Evolutionary conservation across 2,329 filamentous ascomycete species (phyloP), one percentile per base, ranked within the genome.

Genomic region (Parascedosporium putredinis): DNA sequence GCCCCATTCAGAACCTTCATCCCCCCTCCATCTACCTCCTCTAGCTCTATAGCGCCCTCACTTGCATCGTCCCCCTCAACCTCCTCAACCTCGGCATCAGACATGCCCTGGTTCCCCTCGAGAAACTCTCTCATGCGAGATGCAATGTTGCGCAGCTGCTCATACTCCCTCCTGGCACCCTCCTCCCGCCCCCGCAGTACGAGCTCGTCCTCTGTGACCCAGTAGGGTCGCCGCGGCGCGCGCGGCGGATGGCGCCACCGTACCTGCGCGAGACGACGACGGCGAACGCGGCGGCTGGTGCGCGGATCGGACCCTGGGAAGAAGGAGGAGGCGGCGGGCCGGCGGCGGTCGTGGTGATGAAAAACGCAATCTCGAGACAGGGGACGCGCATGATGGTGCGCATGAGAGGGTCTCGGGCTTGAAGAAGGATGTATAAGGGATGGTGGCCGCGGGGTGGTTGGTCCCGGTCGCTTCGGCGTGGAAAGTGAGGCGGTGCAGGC

Each of bases 401-500:
- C 12, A 63, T 53, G 10, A 70, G 60, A 14, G 50, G 53, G 63
- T 62, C 0, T 50, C 40, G 6, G 50, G 25, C 3, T 53, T 25
- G 53, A 73, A 66, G 54, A 71, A 68, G 50, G 64, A 51, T 47
- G 63, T 55, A 47, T 69, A 66, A 2, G 65, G 67, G 31, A 68
- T 62, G 8, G 54, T 24, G 1, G 50, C 47, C 47, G 3, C 33
- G 23, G 14, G 50, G n/a, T n/a, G n/a, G n/a, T n/a, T n/a, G n/a
- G n/a, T n/a, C n/a, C n/a, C 25, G 14, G 8, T 42, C 50, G 18
- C 25, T n/a, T 20, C 60, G 44, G 75, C 55, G 29, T 70, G 63
- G 44, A 76, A 59, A 3, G 63, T 67, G 22, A 77, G 56, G 1
- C 65, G 72, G 50, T 68, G 62, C 3, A 76, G 58, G 44, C 60